Conservation (phyloP, 352 stramenopile genomes). For the Pythium brassicae region DNA sequence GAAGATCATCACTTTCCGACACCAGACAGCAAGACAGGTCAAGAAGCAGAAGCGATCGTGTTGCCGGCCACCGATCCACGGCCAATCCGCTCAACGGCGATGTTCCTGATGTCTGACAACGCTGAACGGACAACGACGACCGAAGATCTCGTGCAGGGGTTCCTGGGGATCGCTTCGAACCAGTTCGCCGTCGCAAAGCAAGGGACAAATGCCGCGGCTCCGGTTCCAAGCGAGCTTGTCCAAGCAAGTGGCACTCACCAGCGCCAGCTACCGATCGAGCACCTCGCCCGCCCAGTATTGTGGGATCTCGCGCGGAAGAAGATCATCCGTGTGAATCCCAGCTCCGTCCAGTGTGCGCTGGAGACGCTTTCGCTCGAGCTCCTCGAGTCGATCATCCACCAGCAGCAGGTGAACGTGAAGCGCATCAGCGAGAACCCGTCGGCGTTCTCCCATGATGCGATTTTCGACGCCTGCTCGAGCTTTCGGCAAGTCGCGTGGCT, state of each 20-base stretch:
- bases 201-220: background rate
- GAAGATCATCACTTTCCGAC: too few relatives aligned
- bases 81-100: background rate
- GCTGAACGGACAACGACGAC: slow-evolving; percentile 3
- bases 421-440: slow-evolving; percentile 46
- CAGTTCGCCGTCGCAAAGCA: background rate
- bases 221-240: slow-evolving; percentile 2
- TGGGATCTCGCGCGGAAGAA: slow-evolving; percentile 50
- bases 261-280: slow-evolving; percentile 17
- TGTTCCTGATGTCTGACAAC: slow-evolving; percentile 4
- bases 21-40: too few relatives aligned
- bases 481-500: slow-evolving; percentile 62
- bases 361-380: slow-evolving; percentile 32
- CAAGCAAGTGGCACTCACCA: too few relatives aligned
- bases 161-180: slow-evolving; percentile 6
- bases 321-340: slow-evolving; percentile 24
- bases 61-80: background rate
- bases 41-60: too few relatives aligned
- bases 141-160: slow-evolving; percentile 10
- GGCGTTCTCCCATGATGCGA: slow-evolving; percentile 30
- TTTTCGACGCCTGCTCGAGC: slow-evolving; percentile 45
- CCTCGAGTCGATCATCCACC: slow-evolving; percentile 38
- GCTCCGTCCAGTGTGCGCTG: slow-evolving; percentile 22
- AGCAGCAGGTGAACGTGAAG: slow-evolving; percentile 37
- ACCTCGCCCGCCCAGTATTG: slow-evolving; percentile 31